Evolutionary conservation across 1,139 yeast genomes (phyloP), one percentile per base, ranked within the genome.

Genomic region (Debaryomyces fabryi): DNA sequence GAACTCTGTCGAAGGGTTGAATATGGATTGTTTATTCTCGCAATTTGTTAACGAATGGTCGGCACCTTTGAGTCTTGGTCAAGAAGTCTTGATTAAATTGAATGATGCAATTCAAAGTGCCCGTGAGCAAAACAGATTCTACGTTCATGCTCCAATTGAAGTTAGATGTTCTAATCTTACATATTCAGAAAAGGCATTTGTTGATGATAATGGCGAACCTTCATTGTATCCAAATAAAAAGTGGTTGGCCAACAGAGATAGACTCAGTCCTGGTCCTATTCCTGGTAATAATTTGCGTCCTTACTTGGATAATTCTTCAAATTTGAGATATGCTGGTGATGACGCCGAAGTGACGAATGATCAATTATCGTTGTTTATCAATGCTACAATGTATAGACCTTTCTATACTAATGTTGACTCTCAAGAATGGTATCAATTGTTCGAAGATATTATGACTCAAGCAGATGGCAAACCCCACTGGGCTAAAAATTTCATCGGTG

Each of bases 11-110:
- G 92, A 88, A 53, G 96, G 92, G 2, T 82, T 92, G 60, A 91
- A 90, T 65, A 90, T 93, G 96, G 98, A 93, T 71, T 93, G 99
- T 65, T 73, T 92, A 56, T 93, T 91, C 65, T 85, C 92, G 42
- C 99, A 93, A 67, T 92, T 86, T 69, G 99, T 93, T 48, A 85
- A 92, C 63, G 99, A 93, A 70, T 93, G 99, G 99, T 90, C 93
- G 12, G 82, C 96, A 48, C 98, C 98, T 27, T 72, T 93, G 62
- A 76, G 72, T 25, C 79, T 81, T 51, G 98, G 98, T 8, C 84
- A 84, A 7, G 86, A 84, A 45, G 84, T 87, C 10, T 77, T 92
- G 55, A 74, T 79, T 46, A 73, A 87, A 45, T 74, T 92, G 54
- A 81, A 86, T 51, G 76, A 75, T 21, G 78, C 81, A 4, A 88